Base-by-base conservation (phyloP, 108 stramenopile genomes). In the Nannochloropsis granulata region DNA sequence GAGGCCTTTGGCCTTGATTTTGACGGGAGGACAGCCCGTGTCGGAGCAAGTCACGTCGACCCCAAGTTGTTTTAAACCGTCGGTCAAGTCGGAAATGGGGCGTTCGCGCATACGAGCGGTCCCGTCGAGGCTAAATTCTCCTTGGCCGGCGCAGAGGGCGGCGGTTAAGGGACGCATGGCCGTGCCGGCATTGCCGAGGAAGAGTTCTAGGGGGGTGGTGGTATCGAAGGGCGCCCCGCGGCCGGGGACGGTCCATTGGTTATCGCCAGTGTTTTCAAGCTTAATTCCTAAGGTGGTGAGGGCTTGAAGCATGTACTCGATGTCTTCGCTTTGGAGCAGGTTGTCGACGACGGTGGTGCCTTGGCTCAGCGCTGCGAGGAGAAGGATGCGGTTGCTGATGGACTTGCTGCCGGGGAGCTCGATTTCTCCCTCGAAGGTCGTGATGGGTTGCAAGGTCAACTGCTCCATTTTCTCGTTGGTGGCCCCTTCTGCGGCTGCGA, bases 121-220 rank as follows among this genome's bases (percentile, higher is more conserved):
- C 23, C 97, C 96, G 84, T 98, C 97, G 81, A 98, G 89, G 16
- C 94, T 93, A 86, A 96, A 97, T 45, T 94, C 92, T 44, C 96
- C 95, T 43, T 94, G 81, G 45, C 94, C 85, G 14, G 89, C 86
- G 84, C 93, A 95, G 42, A 96, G 88, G 44, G 94, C 96, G 81
- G 95, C 96, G 12, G 96, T 93, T 80, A 98, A 89, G 11, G 97
- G 97, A 85, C 96, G 84, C 95, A 98, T 98, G 79, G 95, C 96
- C 23, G 96, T 97, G 79, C 96, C 97, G 13, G 96, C 96, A 88
- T 97, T 97, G 24, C 96, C 96, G 44, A 96, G 91, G 87, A 96
- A 96, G 24, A 97, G 87, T n/a, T 94, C 93, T 25, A 82, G 78
- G 46, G 83, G 86, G 45, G 34, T 23, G 91, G 89, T 91, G 3